phyloP scores from a whole-genome alignment of 495 filamentous ascomycete genomes.

The Aspergillus mulundensis region DNA sequence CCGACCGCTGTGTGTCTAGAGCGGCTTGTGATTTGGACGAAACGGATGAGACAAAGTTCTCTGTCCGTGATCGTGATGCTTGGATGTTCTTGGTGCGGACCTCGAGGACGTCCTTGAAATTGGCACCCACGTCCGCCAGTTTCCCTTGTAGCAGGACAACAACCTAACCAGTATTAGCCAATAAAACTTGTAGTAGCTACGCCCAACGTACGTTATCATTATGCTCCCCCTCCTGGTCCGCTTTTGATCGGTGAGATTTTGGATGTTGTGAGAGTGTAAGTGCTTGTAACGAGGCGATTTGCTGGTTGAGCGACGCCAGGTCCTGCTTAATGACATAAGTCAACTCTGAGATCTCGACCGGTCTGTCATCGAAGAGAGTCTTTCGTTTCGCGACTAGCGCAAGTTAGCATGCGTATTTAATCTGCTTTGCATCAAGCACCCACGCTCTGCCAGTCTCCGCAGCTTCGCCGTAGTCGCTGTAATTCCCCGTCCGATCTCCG shows the following conservation, averaged over 20 bases:
- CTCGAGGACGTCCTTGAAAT: conserved; percentile 96
- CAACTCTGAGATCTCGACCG: conserved; percentile 94
- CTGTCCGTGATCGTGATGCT: conserved; percentile 83
- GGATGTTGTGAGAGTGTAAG: conserved; percentile 70
- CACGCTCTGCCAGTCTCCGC: conserved; percentile 83
- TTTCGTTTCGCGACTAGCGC: conserved; percentile 82
- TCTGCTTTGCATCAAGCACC: conserved; percentile 21
- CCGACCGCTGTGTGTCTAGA: conserved; percentile 51
- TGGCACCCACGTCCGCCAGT: conserved; percentile 85
- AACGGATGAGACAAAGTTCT: conserved; percentile 92
- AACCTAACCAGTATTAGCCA: conserved; percentile 44
- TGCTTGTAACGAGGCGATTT: conserved; percentile 75
- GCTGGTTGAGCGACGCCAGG: conserved; percentile 78
- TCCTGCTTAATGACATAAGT: conserved; percentile 98
- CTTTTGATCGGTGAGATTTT: conserved; percentile 47
- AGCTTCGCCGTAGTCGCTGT: conserved; percentile 90
- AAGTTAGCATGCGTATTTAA: background rate
- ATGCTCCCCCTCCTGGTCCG: conserved; percentile 89
- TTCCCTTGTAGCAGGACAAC: conserved; percentile 91
- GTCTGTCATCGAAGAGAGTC: conserved; percentile 93
- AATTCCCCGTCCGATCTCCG: conserved; percentile 86
- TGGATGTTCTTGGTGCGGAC: conserved; percentile 98
- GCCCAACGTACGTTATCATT: conserved; percentile 72
- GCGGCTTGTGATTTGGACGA: conserved; percentile 72
- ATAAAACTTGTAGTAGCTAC: background rate